Conservation (phyloP, 2,329 filamentous ascomycete genomes). For the Huntiella decipiens region DNA sequence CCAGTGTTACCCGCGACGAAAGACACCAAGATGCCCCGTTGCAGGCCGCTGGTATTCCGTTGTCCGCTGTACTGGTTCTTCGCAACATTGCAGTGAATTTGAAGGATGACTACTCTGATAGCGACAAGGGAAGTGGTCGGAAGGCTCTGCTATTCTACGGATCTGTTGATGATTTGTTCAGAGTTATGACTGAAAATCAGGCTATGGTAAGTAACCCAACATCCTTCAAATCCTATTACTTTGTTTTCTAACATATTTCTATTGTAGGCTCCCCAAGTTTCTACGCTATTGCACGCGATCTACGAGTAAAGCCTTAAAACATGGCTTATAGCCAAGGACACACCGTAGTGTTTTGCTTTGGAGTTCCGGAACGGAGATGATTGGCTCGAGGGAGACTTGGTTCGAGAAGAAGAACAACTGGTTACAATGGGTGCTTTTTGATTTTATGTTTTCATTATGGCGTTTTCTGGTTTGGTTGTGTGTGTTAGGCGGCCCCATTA, state of each 20-base stretch:
- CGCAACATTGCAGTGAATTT: constrained; percentile 58
- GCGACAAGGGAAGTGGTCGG: constrained; percentile 28
- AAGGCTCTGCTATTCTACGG: constrained; percentile 50
- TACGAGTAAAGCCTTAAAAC: constrained; percentile 11
- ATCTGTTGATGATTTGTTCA: constrained; percentile 43
- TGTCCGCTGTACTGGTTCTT: constrained; percentile 58
- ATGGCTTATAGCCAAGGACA: too few relatives aligned
- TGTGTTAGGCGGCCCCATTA: too few relatives aligned
- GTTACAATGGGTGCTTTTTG: too few relatives aligned
- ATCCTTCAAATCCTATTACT: background rate
- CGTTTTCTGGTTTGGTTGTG: too few relatives aligned
- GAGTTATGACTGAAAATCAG: constrained; percentile 51
- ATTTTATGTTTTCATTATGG: too few relatives aligned
- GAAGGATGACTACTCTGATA: constrained; percentile 25
- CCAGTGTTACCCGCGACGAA: constrained; percentile 35
- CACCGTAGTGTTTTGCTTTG: too few relatives aligned
- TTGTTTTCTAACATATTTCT: constrained; percentile 4
- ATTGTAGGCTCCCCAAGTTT: constrained; percentile 22
- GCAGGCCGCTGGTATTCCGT: constrained; percentile 58
- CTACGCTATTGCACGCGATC: constrained; percentile 23
- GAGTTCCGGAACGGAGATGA: too few relatives aligned
- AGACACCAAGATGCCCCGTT: constrained; percentile 35
- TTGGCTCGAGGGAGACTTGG: too few relatives aligned
- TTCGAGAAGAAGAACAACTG: too few relatives aligned
- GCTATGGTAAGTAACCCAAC: constrained; percentile 29